These are phyloP conservation scores for Gonium pectorale DNA, from an alignment of 139 green algal species.

Conservation along the genomic window DNA sequence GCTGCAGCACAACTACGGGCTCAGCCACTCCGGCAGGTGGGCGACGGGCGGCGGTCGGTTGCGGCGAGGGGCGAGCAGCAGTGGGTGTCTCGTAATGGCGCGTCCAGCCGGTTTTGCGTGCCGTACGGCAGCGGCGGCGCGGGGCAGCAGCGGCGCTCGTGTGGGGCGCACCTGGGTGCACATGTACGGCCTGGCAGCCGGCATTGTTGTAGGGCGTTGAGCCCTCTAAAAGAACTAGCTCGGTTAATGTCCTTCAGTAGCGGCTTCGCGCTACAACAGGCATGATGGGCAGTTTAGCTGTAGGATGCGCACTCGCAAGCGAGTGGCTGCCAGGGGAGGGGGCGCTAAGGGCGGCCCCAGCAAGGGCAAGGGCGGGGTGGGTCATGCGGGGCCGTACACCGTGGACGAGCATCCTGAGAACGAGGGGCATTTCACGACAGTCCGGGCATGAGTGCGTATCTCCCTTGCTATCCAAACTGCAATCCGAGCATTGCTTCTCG, in stretches of 20 bases:
- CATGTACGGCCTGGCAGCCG: background rate
- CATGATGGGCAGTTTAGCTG: background rate
- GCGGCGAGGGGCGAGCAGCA: no score
- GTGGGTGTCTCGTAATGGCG: no score
- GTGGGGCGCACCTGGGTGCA: background rate
- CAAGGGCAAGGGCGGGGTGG: no score
- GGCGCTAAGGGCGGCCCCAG: no score
- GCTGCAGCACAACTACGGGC: constrained; percentile 33
- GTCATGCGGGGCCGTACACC: no score
- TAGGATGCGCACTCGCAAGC: no score
- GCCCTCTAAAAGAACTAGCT: no score
- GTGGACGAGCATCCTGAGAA: background rate
- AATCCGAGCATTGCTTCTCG: background rate
- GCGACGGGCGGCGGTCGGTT: background rate
- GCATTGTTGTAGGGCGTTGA: background rate
- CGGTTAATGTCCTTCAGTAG: no score
- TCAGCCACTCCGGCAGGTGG: background rate
- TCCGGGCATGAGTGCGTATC: background rate
- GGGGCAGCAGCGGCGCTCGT: background rate
- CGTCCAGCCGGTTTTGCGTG: background rate
- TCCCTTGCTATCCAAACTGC: background rate
- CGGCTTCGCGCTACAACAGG: background rate
- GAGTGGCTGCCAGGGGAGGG: no score
- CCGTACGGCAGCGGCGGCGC: background rate
- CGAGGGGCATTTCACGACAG: background rate